Base-by-base conservation (phyloP, 106 monocot species). In the Dendrobium nobile region DNA sequence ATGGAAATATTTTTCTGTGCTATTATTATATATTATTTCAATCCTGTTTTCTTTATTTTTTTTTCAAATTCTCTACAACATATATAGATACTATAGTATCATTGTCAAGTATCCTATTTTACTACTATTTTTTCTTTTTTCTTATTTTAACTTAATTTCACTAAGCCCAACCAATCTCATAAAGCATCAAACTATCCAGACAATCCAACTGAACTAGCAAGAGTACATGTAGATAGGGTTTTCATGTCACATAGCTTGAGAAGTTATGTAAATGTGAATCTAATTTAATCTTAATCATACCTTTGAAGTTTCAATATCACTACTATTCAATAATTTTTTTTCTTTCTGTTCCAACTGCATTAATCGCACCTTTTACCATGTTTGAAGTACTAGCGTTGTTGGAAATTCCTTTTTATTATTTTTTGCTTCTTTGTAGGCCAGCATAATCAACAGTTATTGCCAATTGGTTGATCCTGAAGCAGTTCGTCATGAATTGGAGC, bases 391-490 rank as follows among this genome's bases (percentile, higher is more conserved):
- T 82, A 4, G 13, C 0, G 17, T 48, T 76, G 47, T 72, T 79
- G 24, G 20, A 61, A 84, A 20, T 40, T 18, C 41, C 67, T 61
- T 75, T 54, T 19, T 44, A 7, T 43, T 74, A 18, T 74, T 74
- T 58, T 82, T 84, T 6, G 26, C 84, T 45, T 51, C 76, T 51
- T 44, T 82, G 48, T 81, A 98, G 97, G 78, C 79, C 72, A 84
- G 89, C 81, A 86, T 92, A 41, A 85, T 98, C 81, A 94, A 98
- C 85, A 84, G 79, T 79, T 92, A 87, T 75, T 92, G 94, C 81
- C 94, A 91, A 76, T 82, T 98, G 83, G 87, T 98, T 77, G 90
- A 91, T 78, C 89, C 90, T 72, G 94, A 92, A 86, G 82, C 84
- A 51, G 56, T 94, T 43, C 82, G 87, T 44, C 86, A 90, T 83